Conservation (phyloP, 352 stramenopile species). For the Globisporangium barbulae region DNA sequence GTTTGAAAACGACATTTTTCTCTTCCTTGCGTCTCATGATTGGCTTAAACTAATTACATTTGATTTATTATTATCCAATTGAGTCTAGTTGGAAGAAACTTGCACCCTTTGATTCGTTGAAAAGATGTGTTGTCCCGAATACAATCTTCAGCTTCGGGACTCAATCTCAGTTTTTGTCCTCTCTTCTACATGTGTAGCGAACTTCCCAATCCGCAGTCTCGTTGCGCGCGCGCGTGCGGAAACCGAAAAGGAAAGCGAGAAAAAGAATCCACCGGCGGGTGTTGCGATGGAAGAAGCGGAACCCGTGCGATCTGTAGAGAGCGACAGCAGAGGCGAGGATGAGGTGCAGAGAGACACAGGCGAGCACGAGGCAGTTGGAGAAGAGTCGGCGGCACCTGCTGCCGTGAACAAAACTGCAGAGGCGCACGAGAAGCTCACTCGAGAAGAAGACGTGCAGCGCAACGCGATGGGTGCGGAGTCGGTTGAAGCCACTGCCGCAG, state of each 20-base stretch:
- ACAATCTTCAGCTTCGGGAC: background rate
- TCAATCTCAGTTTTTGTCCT: background rate
- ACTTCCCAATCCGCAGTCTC: background rate
- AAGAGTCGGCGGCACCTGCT: background rate
- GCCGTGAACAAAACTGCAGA: background rate
- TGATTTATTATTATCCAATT: background rate
- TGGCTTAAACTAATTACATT: background rate
- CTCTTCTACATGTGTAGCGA: conserved; percentile 6
- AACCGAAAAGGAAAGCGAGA: background rate
- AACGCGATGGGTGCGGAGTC: conserved; percentile 1
- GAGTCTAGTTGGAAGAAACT: background rate
- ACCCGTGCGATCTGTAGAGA: background rate
- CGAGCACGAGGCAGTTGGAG: background rate
- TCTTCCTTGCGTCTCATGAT: background rate
- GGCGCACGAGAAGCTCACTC: background rate
- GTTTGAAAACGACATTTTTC: background rate
- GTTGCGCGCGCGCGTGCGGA: background rate
- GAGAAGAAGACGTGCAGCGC: background rate
- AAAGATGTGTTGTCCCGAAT: background rate
- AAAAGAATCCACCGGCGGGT: background rate
- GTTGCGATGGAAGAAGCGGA: background rate
- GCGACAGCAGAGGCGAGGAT: background rate
- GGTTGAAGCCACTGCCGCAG: background rate
- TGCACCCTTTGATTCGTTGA: background rate
- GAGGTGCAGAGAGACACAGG: background rate